phyloP scores from a whole-genome alignment of 495 filamentous ascomycete species.

The Hyphodiscus hymeniophilus region DNA sequence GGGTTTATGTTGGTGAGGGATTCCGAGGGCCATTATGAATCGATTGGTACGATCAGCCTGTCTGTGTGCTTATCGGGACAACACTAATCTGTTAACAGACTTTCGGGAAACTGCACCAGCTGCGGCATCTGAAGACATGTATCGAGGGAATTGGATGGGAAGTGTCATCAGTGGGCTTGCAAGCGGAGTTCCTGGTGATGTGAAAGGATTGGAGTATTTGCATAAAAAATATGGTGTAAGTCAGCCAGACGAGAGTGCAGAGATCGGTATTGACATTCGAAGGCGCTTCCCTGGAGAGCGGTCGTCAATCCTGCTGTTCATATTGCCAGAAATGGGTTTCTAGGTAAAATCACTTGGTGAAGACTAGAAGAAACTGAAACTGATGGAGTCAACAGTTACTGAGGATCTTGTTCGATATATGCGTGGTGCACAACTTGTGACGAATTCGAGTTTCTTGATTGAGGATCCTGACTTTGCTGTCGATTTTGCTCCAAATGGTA shows the following conservation, averaged over 20 bases:
- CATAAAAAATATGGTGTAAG: conserved; percentile 60
- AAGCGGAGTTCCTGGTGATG: conserved; percentile 76
- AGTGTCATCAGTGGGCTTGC: conserved; percentile 53
- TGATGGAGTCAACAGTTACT: conserved; percentile 29
- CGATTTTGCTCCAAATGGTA: conserved; percentile 78
- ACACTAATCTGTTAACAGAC: conserved; percentile 37
- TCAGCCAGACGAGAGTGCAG: no score
- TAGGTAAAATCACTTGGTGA: conserved; percentile 26
- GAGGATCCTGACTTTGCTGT: conserved; percentile 70
- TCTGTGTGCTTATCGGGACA: no score
- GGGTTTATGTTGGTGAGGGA: conserved; percentile 75
- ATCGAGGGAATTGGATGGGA: conserved; percentile 43
- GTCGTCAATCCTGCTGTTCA: conserved; percentile 64
- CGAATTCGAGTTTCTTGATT: conserved; percentile 47
- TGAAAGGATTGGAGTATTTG: conserved; percentile 67
- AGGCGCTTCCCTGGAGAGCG: conserved; percentile 54
- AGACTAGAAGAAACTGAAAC: not conserved
- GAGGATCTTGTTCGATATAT: conserved; percentile 67
- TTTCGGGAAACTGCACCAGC: conserved; percentile 82
- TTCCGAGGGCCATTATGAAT: conserved; percentile 55
- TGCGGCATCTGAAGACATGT: conserved; percentile 75
- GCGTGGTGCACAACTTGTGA: conserved; percentile 22
- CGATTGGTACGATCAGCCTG: conserved; percentile 41
- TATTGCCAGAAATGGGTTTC: conserved; percentile 71
- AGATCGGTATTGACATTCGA: not conserved